phyloP scores from a whole-genome alignment of 306 rosid genomes.

The Cucumis sativus region DNA sequence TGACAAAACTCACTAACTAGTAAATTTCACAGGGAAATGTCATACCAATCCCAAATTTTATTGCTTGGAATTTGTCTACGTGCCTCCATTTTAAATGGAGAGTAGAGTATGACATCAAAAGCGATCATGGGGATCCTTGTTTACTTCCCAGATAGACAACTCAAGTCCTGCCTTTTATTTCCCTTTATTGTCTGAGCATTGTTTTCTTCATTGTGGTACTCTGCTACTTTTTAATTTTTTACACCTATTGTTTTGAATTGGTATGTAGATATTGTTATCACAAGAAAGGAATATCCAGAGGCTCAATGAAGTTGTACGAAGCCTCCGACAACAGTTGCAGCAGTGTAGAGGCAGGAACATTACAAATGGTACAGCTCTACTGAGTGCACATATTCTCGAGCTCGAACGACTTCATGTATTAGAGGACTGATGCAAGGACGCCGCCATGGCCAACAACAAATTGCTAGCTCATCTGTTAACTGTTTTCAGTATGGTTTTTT shows the following conservation, averaged over 20 bases:
- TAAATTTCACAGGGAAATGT: not conserved
- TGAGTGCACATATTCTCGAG: slow-evolving; percentile 34
- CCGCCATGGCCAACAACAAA: not conserved
- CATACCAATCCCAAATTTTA: not conserved
- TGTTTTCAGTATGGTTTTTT: not conserved
- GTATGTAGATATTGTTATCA: slow-evolving; percentile 45
- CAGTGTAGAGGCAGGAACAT: slow-evolving; percentile 40
- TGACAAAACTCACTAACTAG: not conserved
- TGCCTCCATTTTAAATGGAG: not conserved
- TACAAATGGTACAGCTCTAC: slow-evolving; percentile 35
- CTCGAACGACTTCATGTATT: slow-evolving; percentile 43
- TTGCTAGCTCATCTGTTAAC: not conserved
- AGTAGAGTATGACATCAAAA: not conserved
- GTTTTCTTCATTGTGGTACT: not conserved
- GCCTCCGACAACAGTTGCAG: slow-evolving; percentile 54
- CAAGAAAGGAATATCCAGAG: slow-evolving; percentile 68
- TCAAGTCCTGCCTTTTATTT: not conserved
- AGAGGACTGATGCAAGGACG: slow-evolving; percentile 29
- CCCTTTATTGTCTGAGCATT: not conserved
- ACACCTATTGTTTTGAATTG: not conserved
- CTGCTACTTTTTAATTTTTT: not conserved
- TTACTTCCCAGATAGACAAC: no score
- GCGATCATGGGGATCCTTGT: not conserved
- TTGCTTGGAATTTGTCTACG: not conserved
- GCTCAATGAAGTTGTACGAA: slow-evolving; percentile 54